Evolutionary conservation across 192 early-diverging fungal genomes (phyloP).

Genomic region (Podila horticola): DNA sequence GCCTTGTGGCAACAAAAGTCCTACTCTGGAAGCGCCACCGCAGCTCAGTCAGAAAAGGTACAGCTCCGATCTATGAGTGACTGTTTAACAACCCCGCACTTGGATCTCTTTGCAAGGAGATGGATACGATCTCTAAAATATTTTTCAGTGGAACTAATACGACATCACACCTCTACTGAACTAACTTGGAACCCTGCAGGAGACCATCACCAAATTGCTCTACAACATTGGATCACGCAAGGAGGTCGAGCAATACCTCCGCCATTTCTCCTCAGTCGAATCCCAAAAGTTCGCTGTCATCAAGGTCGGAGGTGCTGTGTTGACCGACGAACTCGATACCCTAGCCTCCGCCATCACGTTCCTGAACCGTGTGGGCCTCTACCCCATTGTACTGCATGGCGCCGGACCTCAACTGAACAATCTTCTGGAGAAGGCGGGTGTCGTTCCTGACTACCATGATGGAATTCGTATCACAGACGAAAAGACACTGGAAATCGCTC

Average conservation of each 20-base stretch:
- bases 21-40: constrained; percentile 37
- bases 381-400: constrained; percentile 98
- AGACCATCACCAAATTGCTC: constrained; percentile 87
- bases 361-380: constrained; percentile 96
- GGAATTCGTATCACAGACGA: constrained; percentile 98
- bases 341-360: constrained; percentile 96
- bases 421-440: constrained; percentile 88
- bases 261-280: constrained; percentile 96
- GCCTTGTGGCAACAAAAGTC: constrained; percentile 20
- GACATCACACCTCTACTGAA: too few species aligned
- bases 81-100: too few species aligned
- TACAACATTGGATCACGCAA: constrained; percentile 99
- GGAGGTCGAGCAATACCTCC: constrained; percentile 98
- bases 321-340: constrained; percentile 95
- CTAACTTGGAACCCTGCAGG: constrained; percentile 53
- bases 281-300: constrained; percentile 99
- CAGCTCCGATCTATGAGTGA: not conserved
- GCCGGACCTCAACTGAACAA: constrained; percentile 97
- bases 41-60: constrained; percentile 49
- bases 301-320: constrained; percentile 97
- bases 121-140: not conserved
- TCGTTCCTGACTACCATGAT: constrained; percentile 97
- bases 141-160: not conserved
- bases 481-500: constrained; percentile 92
- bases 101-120: not conserved